Conservation (phyloP, 257 asterid species). For the Ligustrum vulgare region DNA sequence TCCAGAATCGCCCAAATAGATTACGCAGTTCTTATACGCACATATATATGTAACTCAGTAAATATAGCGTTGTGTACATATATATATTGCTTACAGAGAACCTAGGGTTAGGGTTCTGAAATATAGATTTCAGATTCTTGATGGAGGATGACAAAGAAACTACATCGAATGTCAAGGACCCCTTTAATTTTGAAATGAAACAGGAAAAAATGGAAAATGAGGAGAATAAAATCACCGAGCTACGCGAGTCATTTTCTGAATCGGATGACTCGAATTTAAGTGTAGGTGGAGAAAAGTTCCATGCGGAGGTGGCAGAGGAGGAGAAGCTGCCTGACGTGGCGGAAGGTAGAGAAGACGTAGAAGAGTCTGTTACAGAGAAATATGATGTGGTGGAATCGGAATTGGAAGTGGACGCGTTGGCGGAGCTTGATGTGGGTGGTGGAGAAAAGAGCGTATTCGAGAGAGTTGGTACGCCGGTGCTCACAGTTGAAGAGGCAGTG, state of each 20-base stretch:
- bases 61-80: neutral
- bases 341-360: constrained; percentile 16
- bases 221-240: constrained; percentile 24
- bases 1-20: neutral
- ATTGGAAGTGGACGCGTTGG: constrained; percentile 17
- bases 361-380: constrained; percentile 19
- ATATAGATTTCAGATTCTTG: constrained; percentile 6
- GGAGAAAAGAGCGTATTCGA: neutral
- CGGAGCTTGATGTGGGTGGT: constrained; percentile 13
- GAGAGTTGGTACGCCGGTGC: constrained; percentile 15
- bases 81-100: constrained; percentile 2
- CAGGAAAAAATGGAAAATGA: constrained; percentile 29
- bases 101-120: constrained; percentile 72
- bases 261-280: constrained; percentile 33
- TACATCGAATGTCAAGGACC: constrained; percentile 31
- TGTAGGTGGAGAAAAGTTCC: constrained; percentile 24
- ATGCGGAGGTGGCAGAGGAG: constrained; percentile 25
- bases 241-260: constrained; percentile 39
- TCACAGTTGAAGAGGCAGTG: constrained; percentile 21
- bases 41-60: neutral
- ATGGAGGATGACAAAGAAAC: constrained; percentile 45
- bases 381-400: constrained; percentile 24
- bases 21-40: neutral
- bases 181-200: constrained; percentile 33
- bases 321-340: constrained; percentile 14